Percentiles rank a stretch among this genome's conserved stretches.
Conservation (phyloP, 1,139 yeast genomes). For the Nakaseomyces nivariensis region DNA sequence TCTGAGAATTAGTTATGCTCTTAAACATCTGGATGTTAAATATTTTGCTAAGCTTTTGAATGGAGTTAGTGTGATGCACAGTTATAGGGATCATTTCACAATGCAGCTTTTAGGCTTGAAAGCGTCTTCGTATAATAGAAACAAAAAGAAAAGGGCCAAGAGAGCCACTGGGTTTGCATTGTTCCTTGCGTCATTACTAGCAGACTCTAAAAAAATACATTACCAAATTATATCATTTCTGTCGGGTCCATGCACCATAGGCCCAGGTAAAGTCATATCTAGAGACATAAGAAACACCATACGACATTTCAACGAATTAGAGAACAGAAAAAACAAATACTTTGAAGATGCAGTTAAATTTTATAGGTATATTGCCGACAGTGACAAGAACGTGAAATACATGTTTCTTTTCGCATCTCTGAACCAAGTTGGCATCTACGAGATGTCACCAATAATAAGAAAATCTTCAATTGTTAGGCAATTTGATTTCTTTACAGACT, state of each 20-base stretch:
- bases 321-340: slow-evolving; percentile 6
- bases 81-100: not conserved
- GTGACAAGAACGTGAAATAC: not conserved
- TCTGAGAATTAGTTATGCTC: not conserved
- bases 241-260: slow-evolving; percentile 18
- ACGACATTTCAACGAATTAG: slow-evolving; percentile 12
- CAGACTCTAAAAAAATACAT: not conserved
- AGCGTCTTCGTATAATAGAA: not conserved
- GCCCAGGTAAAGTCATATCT: slow-evolving; percentile 17
- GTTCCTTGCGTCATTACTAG: slow-evolving; percentile 10
- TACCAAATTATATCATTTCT: slow-evolving; percentile 11
- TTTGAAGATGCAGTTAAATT: slow-evolving; percentile 9
- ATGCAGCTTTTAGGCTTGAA: not conserved
- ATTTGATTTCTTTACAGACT: slow-evolving; percentile 11
- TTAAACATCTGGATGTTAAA: not conserved
- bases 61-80: not conserved
- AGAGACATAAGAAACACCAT: slow-evolving; percentile 10
- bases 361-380: slow-evolving; percentile 5
- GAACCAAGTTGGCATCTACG: slow-evolving; percentile 18
- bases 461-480: slow-evolving; percentile 7
- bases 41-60: not conserved
- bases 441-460: slow-evolving; percentile 11
- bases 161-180: slow-evolving; percentile 16
- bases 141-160: slow-evolving; percentile 5
- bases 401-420: slow-evolving; percentile 12